Evolutionary conservation across 73 alveolate species (phyloP).

Genomic region (Paramecium primaurelia): DNA sequence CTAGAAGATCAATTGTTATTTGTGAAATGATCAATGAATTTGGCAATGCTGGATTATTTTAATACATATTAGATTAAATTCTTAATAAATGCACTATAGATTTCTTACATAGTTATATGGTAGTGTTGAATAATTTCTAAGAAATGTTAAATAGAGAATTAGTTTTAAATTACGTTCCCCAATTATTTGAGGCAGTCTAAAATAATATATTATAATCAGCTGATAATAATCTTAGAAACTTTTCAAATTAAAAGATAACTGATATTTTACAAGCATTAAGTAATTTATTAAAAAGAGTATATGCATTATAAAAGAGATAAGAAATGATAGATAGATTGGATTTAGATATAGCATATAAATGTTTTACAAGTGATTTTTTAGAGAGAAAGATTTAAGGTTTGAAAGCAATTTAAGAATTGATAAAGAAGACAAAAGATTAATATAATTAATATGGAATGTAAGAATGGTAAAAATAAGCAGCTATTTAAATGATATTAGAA

Average conservation of each 20-base stretch:
- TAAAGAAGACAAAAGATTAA: constrained; percentile 57
- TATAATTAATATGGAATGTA: constrained; percentile 25
- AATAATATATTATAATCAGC: constrained; percentile 64
- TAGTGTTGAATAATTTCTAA: constrained; percentile 62
- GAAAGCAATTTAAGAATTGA: constrained; percentile 68
- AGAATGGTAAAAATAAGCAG: background rate
- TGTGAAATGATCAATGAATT: constrained; percentile 65
- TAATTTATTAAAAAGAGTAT: constrained; percentile 65
- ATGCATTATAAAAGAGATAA: constrained; percentile 47
- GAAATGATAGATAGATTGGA: constrained; percentile 64
- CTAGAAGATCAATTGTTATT: constrained; percentile 63
- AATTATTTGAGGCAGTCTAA: constrained; percentile 65
- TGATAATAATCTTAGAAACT: constrained; percentile 69
- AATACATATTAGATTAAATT: constrained; percentile 65
- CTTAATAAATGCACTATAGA: constrained; percentile 64
- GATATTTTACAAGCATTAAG: constrained; percentile 60
- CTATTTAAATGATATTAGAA: constrained; percentile 24
- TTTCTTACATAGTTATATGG: constrained; percentile 63
- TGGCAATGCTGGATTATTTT: constrained; percentile 73
- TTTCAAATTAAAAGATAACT: constrained; percentile 73
- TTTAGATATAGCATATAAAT: constrained; percentile 68
- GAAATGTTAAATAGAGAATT: constrained; percentile 68
- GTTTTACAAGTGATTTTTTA: constrained; percentile 73
- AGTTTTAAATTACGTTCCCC: constrained; percentile 56
- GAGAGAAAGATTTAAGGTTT: constrained; percentile 86